These are phyloP conservation scores for Penicillium chermesinum DNA, from an alignment of 495 filamentous ascomycete genomes.

Conservation along the genomic window DNA sequence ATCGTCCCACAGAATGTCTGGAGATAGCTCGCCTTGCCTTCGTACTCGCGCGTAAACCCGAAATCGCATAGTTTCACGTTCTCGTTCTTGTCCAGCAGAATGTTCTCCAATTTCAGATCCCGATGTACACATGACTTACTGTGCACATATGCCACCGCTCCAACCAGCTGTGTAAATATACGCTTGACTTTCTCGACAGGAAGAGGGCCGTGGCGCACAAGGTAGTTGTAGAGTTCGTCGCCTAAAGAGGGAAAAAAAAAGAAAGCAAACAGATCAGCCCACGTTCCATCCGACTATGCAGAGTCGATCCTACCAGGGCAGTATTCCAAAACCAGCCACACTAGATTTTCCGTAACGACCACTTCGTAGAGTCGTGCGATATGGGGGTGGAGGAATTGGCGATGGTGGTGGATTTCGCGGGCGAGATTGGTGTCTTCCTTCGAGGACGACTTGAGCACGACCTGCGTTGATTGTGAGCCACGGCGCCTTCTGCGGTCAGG, in stretches of 20 bases:
- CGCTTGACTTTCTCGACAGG: constrained; percentile 86
- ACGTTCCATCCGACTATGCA: not conserved
- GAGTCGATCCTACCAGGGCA: constrained; percentile 77
- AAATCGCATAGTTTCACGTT: constrained; percentile 99
- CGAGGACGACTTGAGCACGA: constrained; percentile 95
- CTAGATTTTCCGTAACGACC: constrained; percentile 87
- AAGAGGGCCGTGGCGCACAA: constrained; percentile 78
- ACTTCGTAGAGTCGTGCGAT: constrained; percentile 97
- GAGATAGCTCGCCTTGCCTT: constrained; percentile 88
- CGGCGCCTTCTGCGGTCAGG: not conserved
- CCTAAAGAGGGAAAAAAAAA: no score
- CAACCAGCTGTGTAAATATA: constrained; percentile 93
- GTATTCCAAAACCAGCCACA: constrained; percentile 96
- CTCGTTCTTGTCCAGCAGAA: constrained; percentile 91
- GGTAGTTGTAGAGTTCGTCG: constrained; percentile 95
- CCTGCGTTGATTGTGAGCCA: constrained; percentile 46
- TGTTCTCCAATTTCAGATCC: constrained; percentile 95
- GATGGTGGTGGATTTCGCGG: constrained; percentile 96
- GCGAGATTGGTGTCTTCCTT: constrained; percentile 94
- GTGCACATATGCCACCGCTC: constrained; percentile 93
- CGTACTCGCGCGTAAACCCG: constrained; percentile 95
- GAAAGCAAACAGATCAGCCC: constrained; percentile 3
- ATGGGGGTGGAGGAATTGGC: constrained; percentile 95
- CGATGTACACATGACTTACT: constrained; percentile 94
- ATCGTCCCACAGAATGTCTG: constrained; percentile 98